phyloP scores from a whole-genome alignment of 306 rosid genomes.

The Glycine tomentella region DNA sequence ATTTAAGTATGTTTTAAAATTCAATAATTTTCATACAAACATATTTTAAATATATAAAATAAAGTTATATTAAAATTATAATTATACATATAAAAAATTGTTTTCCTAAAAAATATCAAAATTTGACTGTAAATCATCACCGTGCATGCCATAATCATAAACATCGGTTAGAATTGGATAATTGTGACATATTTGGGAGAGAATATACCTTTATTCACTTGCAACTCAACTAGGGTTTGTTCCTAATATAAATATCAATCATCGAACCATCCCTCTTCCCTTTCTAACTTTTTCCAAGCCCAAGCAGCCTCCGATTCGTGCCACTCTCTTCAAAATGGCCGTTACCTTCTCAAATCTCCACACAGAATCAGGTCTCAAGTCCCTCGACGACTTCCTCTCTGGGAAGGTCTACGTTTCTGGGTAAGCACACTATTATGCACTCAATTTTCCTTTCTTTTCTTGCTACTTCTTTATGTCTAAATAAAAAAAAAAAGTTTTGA shows the following conservation, averaged over 20 bases:
- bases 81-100: too few species aligned
- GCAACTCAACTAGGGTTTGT: constrained; percentile 42
- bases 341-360: constrained; percentile 71
- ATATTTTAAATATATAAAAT: too few species aligned
- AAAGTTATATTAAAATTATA: too few species aligned
- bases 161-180: too few species aligned
- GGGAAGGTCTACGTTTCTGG: constrained; percentile 67
- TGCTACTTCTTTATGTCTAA: background rate
- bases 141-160: too few species aligned
- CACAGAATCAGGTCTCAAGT: constrained; percentile 70
- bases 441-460: background rate
- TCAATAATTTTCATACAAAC: too few species aligned
- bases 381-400: constrained; percentile 60
- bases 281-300: background rate
- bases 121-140: too few species aligned
- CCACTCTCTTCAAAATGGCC: constrained; percentile 51
- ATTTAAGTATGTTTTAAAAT: too few species aligned
- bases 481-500: background rate
- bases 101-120: too few species aligned
- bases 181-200: background rate
- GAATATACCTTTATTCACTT: constrained; percentile 19
- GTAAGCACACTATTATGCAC: constrained; percentile 28
- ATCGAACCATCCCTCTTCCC: rapidly evolving
- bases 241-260: constrained; percentile 30
- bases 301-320: constrained; percentile 4